Evolutionary conservation across 139 green algal species (phyloP), one percentile per base, ranked within the genome.

Genomic region (Chlamydomonas schloesseri): DNA sequence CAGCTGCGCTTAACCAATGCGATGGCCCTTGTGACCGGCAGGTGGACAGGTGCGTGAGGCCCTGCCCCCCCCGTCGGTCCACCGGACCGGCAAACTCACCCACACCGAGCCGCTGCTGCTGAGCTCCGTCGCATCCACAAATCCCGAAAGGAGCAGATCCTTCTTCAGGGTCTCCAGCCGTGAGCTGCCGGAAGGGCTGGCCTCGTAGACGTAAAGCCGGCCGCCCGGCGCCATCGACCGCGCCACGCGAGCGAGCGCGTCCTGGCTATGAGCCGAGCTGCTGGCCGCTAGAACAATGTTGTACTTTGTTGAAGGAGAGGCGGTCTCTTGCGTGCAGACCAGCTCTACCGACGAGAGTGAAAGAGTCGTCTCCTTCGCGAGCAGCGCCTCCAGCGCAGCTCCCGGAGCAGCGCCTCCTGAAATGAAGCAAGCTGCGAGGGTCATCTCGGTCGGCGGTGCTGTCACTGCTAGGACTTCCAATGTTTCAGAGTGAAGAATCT

Each of bases 121-220:
- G 23, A 83, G 62, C 34, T 3, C 36, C 65, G 86, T 55, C 33
- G 82, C 78, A 28, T 91, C 87, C 3, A 84, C 71, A 36, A 95
- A 92, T 18, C 93, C 93, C 76, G 85, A 91, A 20, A 96, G 89
- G 34, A 96, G 72, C 62, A 96, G 81, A 47, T 88, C 64, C 71
- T 91, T 93, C n/a, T 69, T 57, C 37, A 95, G 73, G 1, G 37
- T 28, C 71, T 87, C 82, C 23, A 77, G 2, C 0, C 78, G 64
- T 26, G 28, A 57, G 37, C 17, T 34, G 15, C n/a, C 31, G 1
- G 71, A 13, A 4, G 65, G 26, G 8, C 33, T 33, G 33, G 14
- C 60, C 42, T 89, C 84, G 18, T 89, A 89, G 18, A 89, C 74
- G 37, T 89, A 89, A 0, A 89, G 68, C 31, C 47, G 34, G 26